Conservation (phyloP, 2,329 filamentous ascomycete genomes). For the Cordyceps pruinosa region DNA sequence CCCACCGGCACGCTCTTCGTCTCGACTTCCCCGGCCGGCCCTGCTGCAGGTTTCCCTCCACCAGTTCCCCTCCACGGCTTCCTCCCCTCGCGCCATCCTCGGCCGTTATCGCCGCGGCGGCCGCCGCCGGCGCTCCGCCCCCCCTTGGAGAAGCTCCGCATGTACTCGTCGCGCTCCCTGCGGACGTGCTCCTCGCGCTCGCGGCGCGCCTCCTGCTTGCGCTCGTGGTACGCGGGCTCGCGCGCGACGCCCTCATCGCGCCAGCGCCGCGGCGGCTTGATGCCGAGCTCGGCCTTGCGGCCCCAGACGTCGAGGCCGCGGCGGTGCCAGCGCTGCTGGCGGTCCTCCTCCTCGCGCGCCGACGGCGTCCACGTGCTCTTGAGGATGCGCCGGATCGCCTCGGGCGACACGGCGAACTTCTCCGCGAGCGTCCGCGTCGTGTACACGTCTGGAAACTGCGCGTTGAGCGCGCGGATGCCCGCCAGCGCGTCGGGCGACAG, state of each 20-base stretch:
- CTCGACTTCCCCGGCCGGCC: too few relatives aligned
- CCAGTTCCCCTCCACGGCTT: not conserved
- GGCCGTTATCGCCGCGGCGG: too few relatives aligned
- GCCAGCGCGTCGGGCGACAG: slow-evolving; percentile 87
- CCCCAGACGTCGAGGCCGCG: slow-evolving; percentile 55
- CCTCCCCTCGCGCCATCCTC: not conserved
- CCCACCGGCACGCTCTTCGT: too few relatives aligned
- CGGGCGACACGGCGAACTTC: slow-evolving; percentile 79
- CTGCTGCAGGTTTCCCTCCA: not conserved
- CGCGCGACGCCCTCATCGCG: slow-evolving; percentile 46
- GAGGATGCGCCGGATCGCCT: slow-evolving; percentile 81
- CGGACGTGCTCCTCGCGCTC: not conserved
- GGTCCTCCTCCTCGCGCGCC: slow-evolving; percentile 49
- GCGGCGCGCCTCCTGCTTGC: slow-evolving; percentile 21
- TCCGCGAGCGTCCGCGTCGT: slow-evolving; percentile 65
- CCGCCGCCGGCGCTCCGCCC: not conserved
- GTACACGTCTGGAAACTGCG: slow-evolving; percentile 69
- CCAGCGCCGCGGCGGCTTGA: slow-evolving; percentile 56
- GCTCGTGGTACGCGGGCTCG: slow-evolving; percentile 36
- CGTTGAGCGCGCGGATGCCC: slow-evolving; percentile 79
- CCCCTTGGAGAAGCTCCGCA: slow-evolving; percentile 15
- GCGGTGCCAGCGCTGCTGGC: slow-evolving; percentile 55
- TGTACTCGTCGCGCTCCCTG: slow-evolving; percentile 22
- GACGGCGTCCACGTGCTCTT: slow-evolving; percentile 67
- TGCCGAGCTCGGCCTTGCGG: slow-evolving; percentile 51